Percentiles rank a stretch among this genome's conserved stretches.
phyloP scores from a whole-genome alignment of 1,139 yeast species.

The Diutina sp. region DNA sequence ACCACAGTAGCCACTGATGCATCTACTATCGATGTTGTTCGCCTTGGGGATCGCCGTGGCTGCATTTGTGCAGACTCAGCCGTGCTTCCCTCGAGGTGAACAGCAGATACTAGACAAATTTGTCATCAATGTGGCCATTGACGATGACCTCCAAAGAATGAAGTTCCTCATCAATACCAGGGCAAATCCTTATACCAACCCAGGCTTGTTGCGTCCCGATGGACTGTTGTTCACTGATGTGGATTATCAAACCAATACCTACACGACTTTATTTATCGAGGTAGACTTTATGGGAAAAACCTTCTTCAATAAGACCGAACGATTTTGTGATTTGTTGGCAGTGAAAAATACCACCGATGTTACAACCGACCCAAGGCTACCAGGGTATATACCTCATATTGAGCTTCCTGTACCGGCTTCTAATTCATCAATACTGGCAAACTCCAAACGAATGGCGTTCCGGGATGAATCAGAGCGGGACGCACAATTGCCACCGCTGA shows the following conservation, averaged over 20 bases:
- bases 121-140: slow-evolving; percentile 29
- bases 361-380: background rate
- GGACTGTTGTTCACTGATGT: slow-evolving; percentile 24
- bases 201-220: slow-evolving; percentile 7
- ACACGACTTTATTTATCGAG: slow-evolving; percentile 35
- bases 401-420: background rate
- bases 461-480: background rate
- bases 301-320: slow-evolving; percentile 22
- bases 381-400: background rate
- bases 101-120: slow-evolving; percentile 15
- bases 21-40: background rate
- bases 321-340: slow-evolving; percentile 34
- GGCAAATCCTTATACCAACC: slow-evolving; percentile 10
- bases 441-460: background rate
- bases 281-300: slow-evolving; percentile 31
- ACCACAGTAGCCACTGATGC: background rate
- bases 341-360: slow-evolving; percentile 21
- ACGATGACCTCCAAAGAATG: slow-evolving; percentile 18
- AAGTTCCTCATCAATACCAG: slow-evolving; percentile 27
- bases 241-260: slow-evolving; percentile 29
- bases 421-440: background rate
- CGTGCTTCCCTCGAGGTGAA: background rate
- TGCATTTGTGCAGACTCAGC: background rate
- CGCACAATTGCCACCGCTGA: background rate
- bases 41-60: background rate